Percentiles rank a stretch among this genome's conserved stretches.
phyloP scores from a whole-genome alignment of 2,329 filamentous ascomycete species.

The Exserohilum rostratum region DNA sequence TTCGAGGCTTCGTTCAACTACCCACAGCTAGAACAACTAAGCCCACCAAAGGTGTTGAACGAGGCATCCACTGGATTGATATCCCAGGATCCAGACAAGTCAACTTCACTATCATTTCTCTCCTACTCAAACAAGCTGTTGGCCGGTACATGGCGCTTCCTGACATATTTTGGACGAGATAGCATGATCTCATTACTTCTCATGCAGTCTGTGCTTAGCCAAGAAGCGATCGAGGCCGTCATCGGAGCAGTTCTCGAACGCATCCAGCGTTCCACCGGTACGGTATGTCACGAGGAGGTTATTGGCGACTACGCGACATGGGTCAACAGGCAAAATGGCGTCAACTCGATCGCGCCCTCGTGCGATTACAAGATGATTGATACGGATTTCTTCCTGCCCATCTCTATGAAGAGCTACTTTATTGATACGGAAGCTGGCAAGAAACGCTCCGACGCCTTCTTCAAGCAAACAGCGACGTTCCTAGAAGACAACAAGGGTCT shows the following conservation, averaged over 20 bases:
- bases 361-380: constrained; percentile 69
- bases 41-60: constrained; percentile 58
- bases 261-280: constrained; percentile 65
- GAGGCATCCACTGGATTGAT: constrained; percentile 55
- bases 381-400: constrained; percentile 65
- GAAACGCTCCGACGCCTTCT: constrained; percentile 45
- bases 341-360: constrained; percentile 58
- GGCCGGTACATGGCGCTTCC: constrained; percentile 69
- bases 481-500: constrained; percentile 59
- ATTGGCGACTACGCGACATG: constrained; percentile 70
- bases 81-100: constrained; percentile 53
- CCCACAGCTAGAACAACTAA: constrained; percentile 64
- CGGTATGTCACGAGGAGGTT: constrained; percentile 68
- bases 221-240: constrained; percentile 65
- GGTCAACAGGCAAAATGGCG: constrained; percentile 61
- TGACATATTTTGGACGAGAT: constrained; percentile 71
- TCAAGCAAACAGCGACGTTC: constrained; percentile 55
- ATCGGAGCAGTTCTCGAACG: constrained; percentile 66
- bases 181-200: constrained; percentile 67
- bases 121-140: constrained; percentile 68
- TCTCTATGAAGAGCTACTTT: constrained; percentile 66
- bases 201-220: constrained; percentile 63
- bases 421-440: constrained; percentile 53
- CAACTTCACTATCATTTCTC: constrained; percentile 64
- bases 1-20: constrained; percentile 68